Evolutionary conservation across 1,139 yeast species (phyloP).

Genomic region (Blastobotrys elegans): DNA sequence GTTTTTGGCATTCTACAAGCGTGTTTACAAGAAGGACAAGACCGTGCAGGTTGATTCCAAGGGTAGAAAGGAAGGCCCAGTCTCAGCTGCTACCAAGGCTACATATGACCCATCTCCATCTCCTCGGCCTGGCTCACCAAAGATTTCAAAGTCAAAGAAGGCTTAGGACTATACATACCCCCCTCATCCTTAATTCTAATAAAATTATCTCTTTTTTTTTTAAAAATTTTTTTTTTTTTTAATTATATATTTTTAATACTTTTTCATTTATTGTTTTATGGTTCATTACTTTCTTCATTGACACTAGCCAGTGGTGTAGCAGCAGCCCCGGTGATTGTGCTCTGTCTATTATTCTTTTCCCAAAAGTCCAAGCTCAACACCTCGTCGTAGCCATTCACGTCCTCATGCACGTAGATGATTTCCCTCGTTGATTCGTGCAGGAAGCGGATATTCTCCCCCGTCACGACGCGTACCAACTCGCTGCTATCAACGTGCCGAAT

Average conservation of each 20-base stretch:
- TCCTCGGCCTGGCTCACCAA: conserved; percentile 10
- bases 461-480: conserved; percentile 76
- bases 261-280: neutral
- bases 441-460: conserved; percentile 90
- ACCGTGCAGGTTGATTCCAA: conserved; percentile 16
- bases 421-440: conserved; percentile 90
- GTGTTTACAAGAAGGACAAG: conserved; percentile 50
- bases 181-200: too few species aligned
- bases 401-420: conserved; percentile 88
- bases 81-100: conserved; percentile 17
- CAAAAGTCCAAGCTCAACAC: conserved; percentile 89
- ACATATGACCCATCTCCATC: conserved; percentile 11
- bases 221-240: neutral
- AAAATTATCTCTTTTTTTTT: too few species aligned
- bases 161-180: neutral
- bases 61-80: conserved; percentile 17
- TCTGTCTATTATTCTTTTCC: conserved; percentile 33
- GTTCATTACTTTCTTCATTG: conserved; percentile 7
- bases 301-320: conserved; percentile 8
- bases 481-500: conserved; percentile 88
- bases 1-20: conserved; percentile 90
- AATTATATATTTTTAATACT: neutral
- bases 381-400: conserved; percentile 83
- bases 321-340: neutral
- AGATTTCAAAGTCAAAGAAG: neutral